A percentile compares a stretch with the other conserved stretches of the same genome.
Conservation (phyloP, 192 early-diverging fungal species). For the Coemansia sp. region DNA sequence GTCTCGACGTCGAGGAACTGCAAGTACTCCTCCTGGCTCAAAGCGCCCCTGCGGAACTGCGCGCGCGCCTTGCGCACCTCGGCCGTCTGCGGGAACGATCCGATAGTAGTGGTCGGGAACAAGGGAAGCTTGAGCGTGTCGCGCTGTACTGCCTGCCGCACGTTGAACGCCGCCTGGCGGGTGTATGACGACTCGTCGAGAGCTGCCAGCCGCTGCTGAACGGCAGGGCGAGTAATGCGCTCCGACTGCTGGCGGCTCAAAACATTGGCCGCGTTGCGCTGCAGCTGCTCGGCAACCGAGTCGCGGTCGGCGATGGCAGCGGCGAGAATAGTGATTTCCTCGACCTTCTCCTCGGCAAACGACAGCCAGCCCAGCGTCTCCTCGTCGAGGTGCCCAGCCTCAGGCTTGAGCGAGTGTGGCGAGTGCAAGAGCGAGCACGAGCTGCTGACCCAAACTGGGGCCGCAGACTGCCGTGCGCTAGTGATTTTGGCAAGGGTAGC, state of each 20-base stretch:
- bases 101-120: constrained; percentile 97
- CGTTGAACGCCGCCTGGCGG: constrained; percentile 72
- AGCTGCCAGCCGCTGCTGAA: constrained; percentile 71
- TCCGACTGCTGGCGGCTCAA: constrained; percentile 73
- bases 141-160: constrained; percentile 75
- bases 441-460: constrained; percentile 79
- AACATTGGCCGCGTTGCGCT: constrained; percentile 71
- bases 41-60: constrained; percentile 84
- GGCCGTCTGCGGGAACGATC: constrained; percentile 98
- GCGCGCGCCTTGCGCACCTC: constrained; percentile 93
- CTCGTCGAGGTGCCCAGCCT: constrained; percentile 72
- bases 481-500: constrained; percentile 68
- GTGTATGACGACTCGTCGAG: constrained; percentile 73
- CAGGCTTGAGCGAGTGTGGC: constrained; percentile 82
- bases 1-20: constrained; percentile 87
- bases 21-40: constrained; percentile 71
- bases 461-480: constrained; percentile 42
- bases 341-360: constrained; percentile 91
- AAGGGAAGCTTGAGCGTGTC: constrained; percentile 78
- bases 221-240: constrained; percentile 80
- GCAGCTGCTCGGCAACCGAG: constrained; percentile 68
- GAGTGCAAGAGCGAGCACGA: constrained; percentile 93
- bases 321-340: constrained; percentile 76
- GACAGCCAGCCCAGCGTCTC: constrained; percentile 91
- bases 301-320: constrained; percentile 54